Percentiles rank a stretch among this genome's conserved stretches.
Evolutionary conservation across 1,139 yeast genomes (phyloP).

Genomic region (Petasospora rhodanensis): DNA sequence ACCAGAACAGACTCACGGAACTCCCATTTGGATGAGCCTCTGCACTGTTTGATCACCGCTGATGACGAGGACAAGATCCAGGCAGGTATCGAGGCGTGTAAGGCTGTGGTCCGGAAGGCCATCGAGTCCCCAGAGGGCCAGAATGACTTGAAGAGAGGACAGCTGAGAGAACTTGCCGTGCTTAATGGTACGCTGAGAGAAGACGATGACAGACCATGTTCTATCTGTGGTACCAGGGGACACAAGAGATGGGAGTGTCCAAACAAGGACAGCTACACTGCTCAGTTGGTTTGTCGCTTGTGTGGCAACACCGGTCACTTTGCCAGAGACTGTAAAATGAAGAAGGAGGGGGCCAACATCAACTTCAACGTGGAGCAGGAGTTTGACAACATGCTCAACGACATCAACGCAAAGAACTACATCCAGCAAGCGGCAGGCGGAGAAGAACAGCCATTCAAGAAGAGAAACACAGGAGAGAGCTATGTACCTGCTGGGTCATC

Average conservation of each 20-base stretch:
- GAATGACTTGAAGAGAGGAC: conserved; percentile 86
- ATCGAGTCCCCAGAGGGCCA: conserved; percentile 90
- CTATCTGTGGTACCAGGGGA: conserved; percentile 52
- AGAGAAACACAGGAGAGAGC: conserved; percentile 20
- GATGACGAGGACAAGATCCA: conserved; percentile 76
- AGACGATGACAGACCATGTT: conserved; percentile 66
- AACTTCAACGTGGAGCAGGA: conserved; percentile 35
- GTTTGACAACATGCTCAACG: conserved; percentile 48
- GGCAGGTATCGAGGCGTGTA: conserved; percentile 70
- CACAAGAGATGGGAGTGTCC: conserved; percentile 64
- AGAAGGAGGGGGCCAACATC: conserved; percentile 18
- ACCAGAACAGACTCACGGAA: conserved; percentile 33
- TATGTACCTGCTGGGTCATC: too few relatives aligned
- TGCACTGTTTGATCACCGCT: conserved; percentile 85
- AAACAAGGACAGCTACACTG: conserved; percentile 45
- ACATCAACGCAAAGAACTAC: conserved; percentile 35
- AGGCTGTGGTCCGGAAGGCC: conserved; percentile 75
- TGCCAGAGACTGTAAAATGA: conserved; percentile 74
- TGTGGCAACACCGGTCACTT: conserved; percentile 87
- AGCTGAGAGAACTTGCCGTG: conserved; percentile 85
- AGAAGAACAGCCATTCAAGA: conserved; percentile 21
- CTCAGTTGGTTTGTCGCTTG: conserved; percentile 61
- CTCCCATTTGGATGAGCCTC: conserved; percentile 65
- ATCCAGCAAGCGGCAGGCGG: conserved; percentile 4
- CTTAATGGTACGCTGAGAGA: conserved; percentile 92